Percentiles rank a stretch among this genome's conserved stretches.
Conservation (phyloP, 768 basidiomycete genomes). For the Mrakia frigida region DNA sequence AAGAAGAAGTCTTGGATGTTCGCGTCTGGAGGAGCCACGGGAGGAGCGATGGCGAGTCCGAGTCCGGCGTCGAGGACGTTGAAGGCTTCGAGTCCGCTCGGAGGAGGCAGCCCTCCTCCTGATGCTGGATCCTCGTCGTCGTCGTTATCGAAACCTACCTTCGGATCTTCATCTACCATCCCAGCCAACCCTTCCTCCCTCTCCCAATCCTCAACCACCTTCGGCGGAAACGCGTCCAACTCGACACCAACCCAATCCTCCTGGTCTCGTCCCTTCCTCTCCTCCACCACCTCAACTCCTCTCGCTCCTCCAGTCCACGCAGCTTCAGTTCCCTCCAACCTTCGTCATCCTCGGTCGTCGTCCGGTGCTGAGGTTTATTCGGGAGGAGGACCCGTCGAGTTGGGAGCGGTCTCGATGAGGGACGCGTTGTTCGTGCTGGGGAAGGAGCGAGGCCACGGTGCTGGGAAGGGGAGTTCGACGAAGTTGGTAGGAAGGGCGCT, state of each 20-base stretch:
- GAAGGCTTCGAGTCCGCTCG: slow-evolving; percentile 22
- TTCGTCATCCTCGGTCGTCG: neutral
- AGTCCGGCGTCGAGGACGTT: slow-evolving; percentile 35
- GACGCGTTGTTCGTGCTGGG: slow-evolving; percentile 84
- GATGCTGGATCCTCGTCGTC: slow-evolving; percentile 39
- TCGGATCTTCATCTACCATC: slow-evolving; percentile 34
- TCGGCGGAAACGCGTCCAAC: neutral
- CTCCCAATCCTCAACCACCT: slow-evolving; percentile 12
- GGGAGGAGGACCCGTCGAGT: neutral
- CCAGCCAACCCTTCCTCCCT: slow-evolving; percentile 1
- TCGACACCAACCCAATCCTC: neutral
- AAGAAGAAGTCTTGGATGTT: slow-evolving; percentile 78
- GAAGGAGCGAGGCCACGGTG: slow-evolving; percentile 42
- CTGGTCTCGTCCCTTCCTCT: slow-evolving; percentile 28
- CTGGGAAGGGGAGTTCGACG: slow-evolving; percentile 22
- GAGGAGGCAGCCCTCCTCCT: slow-evolving; percentile 37
- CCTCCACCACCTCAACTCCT: slow-evolving; percentile 21
- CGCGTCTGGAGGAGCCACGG: slow-evolving; percentile 47
- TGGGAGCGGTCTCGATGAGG: slow-evolving; percentile 56
- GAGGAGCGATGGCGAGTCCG: slow-evolving; percentile 32
- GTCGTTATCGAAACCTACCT: slow-evolving; percentile 35
- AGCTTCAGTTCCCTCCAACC: neutral
- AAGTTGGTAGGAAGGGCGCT: slow-evolving; percentile 17
- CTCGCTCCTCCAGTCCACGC: slow-evolving; percentile 19
- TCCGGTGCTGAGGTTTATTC: neutral